Evolutionary conservation across 2,329 filamentous ascomycete species (phyloP).

Genomic region (Dactylonectria estremocensis): DNA sequence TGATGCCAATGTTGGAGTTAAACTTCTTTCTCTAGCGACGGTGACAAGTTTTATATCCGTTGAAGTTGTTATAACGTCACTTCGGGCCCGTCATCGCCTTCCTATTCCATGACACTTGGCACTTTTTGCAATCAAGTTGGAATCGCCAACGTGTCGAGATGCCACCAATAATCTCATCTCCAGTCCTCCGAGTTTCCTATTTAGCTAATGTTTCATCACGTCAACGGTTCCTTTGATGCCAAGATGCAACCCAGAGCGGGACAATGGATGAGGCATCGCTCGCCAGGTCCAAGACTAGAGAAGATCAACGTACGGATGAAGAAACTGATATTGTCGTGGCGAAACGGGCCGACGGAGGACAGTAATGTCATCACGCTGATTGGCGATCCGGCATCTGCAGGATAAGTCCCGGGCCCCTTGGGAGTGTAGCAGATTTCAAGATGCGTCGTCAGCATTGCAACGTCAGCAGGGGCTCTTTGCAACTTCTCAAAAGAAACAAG

Average conservation of each 20-base stretch:
- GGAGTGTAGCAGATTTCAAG: neutral
- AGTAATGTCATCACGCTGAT: neutral
- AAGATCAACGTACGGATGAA: neutral
- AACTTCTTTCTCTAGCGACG: neutral
- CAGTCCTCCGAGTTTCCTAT: neutral
- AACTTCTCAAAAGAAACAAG: neutral
- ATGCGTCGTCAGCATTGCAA: neutral
- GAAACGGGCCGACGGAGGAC: neutral
- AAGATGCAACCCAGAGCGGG: neutral
- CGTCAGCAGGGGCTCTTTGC: neutral
- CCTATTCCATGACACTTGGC: conserved; percentile 2
- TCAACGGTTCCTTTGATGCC: neutral
- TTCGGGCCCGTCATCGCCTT: neutral
- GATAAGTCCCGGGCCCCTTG: neutral
- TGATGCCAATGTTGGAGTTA: neutral
- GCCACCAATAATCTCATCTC: neutral
- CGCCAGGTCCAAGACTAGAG: neutral
- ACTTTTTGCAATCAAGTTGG: neutral
- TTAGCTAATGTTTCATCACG: neutral
- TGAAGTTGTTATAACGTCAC: neutral
- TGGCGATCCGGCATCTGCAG: neutral
- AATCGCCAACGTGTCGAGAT: neutral
- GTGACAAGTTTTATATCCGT: conserved; percentile 1
- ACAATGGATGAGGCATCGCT: neutral
- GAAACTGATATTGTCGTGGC: neutral